These are phyloP conservation scores for Aspergillus cejpii DNA, from an alignment of 2,329 filamentous ascomycete species.

Conservation along the genomic window DNA sequence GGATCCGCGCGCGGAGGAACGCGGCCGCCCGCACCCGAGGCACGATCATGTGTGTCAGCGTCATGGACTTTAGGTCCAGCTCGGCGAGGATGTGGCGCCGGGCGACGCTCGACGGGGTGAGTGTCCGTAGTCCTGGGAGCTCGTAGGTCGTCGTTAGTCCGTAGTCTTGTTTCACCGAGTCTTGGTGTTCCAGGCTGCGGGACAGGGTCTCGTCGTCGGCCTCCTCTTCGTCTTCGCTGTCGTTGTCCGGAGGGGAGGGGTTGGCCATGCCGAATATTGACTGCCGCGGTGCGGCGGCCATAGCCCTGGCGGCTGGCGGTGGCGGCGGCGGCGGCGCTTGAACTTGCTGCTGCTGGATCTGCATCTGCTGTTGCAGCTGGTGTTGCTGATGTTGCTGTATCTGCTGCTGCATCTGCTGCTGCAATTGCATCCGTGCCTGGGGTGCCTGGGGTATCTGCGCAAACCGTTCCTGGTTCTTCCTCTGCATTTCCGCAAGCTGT, in stretches of 20 bases:
- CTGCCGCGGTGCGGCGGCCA: too few relatives aligned
- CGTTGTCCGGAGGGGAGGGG: conserved; percentile 1
- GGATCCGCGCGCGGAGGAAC: conserved; percentile 38
- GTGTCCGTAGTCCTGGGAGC: conserved; percentile 34
- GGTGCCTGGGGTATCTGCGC: neutral
- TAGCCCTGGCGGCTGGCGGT: too few relatives aligned
- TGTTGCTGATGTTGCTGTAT: neutral
- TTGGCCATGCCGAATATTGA: neutral
- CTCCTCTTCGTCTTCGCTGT: conserved; percentile 9
- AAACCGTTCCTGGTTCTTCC: neutral
- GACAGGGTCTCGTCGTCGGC: conserved; percentile 12
- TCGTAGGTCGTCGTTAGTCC: conserved; percentile 41
- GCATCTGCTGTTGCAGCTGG: neutral
- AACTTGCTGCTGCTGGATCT: too few relatives aligned
- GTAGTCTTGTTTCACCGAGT: conserved; percentile 35
- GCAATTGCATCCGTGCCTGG: neutral
- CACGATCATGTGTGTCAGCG: conserved; percentile 35
- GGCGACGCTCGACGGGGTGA: conserved; percentile 29
- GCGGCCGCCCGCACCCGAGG: conserved; percentile 37
- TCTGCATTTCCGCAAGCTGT: neutral
- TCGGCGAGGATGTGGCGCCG: conserved; percentile 38
- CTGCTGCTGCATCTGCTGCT: neutral
- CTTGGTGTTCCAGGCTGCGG: conserved; percentile 21
- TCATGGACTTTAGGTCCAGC: conserved; percentile 30
- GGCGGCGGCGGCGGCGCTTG: too few relatives aligned